Base-by-base conservation (phyloP, 805 yeast species). In the Yamadazyma ubonensis region DNA sequence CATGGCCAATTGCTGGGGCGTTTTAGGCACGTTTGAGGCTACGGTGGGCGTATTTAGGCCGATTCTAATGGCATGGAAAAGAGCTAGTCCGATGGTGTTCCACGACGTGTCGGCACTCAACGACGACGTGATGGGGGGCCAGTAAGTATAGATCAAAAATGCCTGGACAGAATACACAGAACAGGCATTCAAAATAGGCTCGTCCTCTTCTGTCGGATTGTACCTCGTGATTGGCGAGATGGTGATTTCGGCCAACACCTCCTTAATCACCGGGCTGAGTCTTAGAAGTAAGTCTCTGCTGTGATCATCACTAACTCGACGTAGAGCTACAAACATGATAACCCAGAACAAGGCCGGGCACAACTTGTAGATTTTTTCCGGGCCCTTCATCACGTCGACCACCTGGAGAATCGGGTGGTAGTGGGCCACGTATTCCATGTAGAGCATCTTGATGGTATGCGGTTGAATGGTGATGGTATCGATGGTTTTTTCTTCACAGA, bases 81-180 rank as follows among this genome's bases (percentile, higher is more conserved):
- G 71, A 4, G 98, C 98, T 33, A 87, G 81, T 0, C 97, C 98
- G 16, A 88, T 83, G 1, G 97, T 87, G 57, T 86, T 87, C 96
- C 97, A 91, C 3, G 96, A 84, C 6, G 96, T 84, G 57, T 93
- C 98, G 0, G 98, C 96, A 60, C 95, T 86, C 33, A 93, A 71
- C 0, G 97, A 89, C 0, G 98, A 88, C 0, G 96, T 87, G 27
- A 90, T 73, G 3, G 97, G 96, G 0, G 98, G 98, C 99, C 98
- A 91, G 58, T 83, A 79, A 0, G 97, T 83, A 61, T 86, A 88
- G 2, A 91, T 66, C 19, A 91, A 63, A 47, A 91, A 83, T 0
- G 97, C 97, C 59, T 91, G 99, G 0, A 91, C 97, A 0, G 96
- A 85, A 56, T 83, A 91, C 0, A 91, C 96, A 16, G 95, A 83